Conservation (phyloP, 805 yeast species). For the Cyberlindnera bimundalis region DNA sequence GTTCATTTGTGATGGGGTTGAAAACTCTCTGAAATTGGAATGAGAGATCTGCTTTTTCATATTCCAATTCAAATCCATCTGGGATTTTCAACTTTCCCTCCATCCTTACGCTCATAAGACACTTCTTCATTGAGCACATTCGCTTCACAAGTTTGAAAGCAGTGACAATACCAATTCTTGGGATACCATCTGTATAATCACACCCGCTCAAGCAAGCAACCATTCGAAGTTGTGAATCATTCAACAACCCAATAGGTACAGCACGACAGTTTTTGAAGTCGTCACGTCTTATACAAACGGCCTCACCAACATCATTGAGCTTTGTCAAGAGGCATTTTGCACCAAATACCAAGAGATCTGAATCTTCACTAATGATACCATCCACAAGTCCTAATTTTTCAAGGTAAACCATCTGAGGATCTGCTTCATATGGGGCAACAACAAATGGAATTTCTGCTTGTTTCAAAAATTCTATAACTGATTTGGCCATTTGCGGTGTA, state of each 20-base stretch:
- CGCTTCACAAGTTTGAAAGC: slow-evolving; percentile 61
- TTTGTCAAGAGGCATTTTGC: slow-evolving; percentile 75
- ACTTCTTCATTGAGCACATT: slow-evolving; percentile 49
- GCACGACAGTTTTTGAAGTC: slow-evolving; percentile 49
- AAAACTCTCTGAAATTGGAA: slow-evolving; percentile 85
- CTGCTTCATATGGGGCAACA: slow-evolving; percentile 99
- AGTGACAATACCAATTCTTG: slow-evolving; percentile 74
- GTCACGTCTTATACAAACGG: slow-evolving; percentile 63
- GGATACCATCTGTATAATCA: slow-evolving; percentile 87
- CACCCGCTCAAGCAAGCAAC: slow-evolving; percentile 94
- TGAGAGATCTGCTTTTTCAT: slow-evolving; percentile 66
- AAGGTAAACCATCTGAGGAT: slow-evolving; percentile 90
- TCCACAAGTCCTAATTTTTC: slow-evolving; percentile 73
- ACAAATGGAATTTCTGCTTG: slow-evolving; percentile 56
- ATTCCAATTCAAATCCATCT: slow-evolving; percentile 53
- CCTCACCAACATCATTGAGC: slow-evolving; percentile 64
- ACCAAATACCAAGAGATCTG: slow-evolving; percentile 89
- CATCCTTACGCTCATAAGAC: slow-evolving; percentile 51
- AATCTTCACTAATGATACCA: slow-evolving; percentile 90
- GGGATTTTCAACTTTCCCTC: slow-evolving; percentile 62
- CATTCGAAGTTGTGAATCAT: slow-evolving; percentile 57
- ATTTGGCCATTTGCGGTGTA: slow-evolving; percentile 87
- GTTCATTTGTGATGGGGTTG: slow-evolving; percentile 49
- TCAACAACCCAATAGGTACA: slow-evolving; percentile 48
- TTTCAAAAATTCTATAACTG: slow-evolving; percentile 71